These are phyloP conservation scores for Leccinum olivaceopallidum DNA, from an alignment of 768 basidiomycete genomes.

Conservation along the genomic window DNA sequence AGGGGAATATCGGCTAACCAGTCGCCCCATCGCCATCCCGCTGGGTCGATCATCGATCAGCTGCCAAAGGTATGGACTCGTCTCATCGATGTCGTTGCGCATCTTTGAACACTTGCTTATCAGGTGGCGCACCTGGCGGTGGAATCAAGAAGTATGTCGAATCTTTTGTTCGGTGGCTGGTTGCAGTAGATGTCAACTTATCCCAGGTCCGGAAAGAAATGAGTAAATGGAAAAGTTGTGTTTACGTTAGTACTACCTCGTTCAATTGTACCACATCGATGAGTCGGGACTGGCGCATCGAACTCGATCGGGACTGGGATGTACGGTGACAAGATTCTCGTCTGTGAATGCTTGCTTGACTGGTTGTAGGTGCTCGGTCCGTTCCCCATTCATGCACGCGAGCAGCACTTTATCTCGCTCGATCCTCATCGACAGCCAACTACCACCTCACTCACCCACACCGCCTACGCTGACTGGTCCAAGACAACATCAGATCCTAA, in stretches of 20 bases:
- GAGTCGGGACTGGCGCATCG: slow-evolving; percentile 22
- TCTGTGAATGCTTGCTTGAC: neutral
- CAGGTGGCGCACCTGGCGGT: slow-evolving; percentile 67
- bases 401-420: slow-evolving; percentile 78
- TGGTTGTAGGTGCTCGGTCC: slow-evolving; percentile 70
- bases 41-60: slow-evolving; percentile 11
- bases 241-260: neutral
- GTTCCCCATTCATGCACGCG: slow-evolving; percentile 81
- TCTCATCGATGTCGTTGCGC: slow-evolving; percentile 8
- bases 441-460: slow-evolving; percentile 53
- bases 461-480: slow-evolving; percentile 57
- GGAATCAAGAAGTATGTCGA: slow-evolving; percentile 85
- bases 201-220: slow-evolving; percentile 72
- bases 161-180: slow-evolving; percentile 2
- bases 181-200: slow-evolving; percentile 7
- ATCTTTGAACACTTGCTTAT: neutral
- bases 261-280: slow-evolving; percentile 4
- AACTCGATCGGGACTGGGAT: slow-evolving; percentile 31
- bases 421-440: slow-evolving; percentile 31
- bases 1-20: neutral
- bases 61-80: slow-evolving; percentile 29
- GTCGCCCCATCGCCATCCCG: neutral
- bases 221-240: slow-evolving; percentile 18
- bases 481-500: slow-evolving; percentile 40
- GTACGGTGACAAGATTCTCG: slow-evolving; percentile 10